Conservation (phyloP, 192 early-diverging fungal species). For the Podila epicladia region DNA sequence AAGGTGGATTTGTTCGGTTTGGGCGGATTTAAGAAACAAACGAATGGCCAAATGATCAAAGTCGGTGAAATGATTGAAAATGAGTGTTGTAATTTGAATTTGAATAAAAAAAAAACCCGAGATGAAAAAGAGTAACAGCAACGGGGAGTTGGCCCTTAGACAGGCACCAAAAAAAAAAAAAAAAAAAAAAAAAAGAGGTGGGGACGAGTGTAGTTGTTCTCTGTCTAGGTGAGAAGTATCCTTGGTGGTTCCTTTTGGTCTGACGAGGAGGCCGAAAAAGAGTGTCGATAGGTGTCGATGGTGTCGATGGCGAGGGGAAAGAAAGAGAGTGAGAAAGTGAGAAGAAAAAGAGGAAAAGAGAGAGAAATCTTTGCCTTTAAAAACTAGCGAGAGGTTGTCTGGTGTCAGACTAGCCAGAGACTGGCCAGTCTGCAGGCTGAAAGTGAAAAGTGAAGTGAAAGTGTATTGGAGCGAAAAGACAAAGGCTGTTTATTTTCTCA, state of each 20-base stretch:
- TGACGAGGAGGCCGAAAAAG: neutral
- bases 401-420: neutral
- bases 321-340: neutral
- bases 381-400: neutral
- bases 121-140: conserved; percentile 17
- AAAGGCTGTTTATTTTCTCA: no score
- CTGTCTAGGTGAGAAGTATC: conserved; percentile 1
- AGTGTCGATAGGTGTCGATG: neutral
- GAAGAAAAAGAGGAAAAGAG: neutral
- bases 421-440: no score
- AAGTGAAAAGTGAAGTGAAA: no score
- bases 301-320: neutral
- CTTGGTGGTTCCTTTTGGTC: neutral
- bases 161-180: conserved; percentile 44
- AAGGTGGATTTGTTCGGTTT: neutral
- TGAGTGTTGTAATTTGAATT: neutral
- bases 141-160: conserved; percentile 50
- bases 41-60: neutral
- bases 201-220: conserved; percentile 1
- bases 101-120: conserved; percentile 29
- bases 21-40: neutral
- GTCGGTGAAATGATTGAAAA: neutral
- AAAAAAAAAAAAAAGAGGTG: neutral
- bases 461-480: no score
- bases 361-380: no score